phyloP scores from a whole-genome alignment of 2,329 filamentous ascomycete genomes.

The Harringtonia lauricola region DNA sequence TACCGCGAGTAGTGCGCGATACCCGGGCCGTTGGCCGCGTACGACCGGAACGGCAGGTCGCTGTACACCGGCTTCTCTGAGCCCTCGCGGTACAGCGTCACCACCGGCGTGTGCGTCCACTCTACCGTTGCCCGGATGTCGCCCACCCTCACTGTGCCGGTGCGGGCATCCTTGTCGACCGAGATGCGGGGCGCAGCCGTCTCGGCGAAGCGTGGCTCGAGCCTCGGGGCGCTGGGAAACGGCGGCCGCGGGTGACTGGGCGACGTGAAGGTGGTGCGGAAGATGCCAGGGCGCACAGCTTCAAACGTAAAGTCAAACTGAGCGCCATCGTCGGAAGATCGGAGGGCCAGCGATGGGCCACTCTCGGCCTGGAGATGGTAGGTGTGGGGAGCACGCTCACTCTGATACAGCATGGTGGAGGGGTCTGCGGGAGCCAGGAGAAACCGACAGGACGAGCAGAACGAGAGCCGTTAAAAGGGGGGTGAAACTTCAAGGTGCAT shows the following conservation, averaged over 20 bases:
- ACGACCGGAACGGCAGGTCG: constrained; percentile 56
- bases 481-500: too few species aligned
- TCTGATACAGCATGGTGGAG: too few species aligned
- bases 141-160: constrained; percentile 32
- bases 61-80: constrained; percentile 42
- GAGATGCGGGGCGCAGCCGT: constrained; percentile 23
- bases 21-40: constrained; percentile 45
- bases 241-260: constrained; percentile 51
- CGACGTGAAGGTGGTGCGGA: constrained; percentile 57
- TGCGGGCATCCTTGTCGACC: constrained; percentile 20
- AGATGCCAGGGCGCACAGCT: constrained; percentile 48
- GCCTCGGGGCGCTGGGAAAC: constrained; percentile 44
- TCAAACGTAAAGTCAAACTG: constrained; percentile 51
- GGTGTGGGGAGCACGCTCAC: too few species aligned
- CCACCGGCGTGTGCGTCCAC: constrained; percentile 45
- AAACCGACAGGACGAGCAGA: too few species aligned
- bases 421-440: too few species aligned
- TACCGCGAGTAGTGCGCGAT: constrained; percentile 50
- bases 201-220: not conserved
- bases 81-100: constrained; percentile 42
- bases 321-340: constrained; percentile 23
- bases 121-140: constrained; percentile 43
- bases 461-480: too few species aligned
- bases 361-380: too few species aligned
- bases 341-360: too few species aligned